Evolutionary conservation across 768 basidiomycete genomes (phyloP).

Genomic region (Panaeolus cyanescens): DNA sequence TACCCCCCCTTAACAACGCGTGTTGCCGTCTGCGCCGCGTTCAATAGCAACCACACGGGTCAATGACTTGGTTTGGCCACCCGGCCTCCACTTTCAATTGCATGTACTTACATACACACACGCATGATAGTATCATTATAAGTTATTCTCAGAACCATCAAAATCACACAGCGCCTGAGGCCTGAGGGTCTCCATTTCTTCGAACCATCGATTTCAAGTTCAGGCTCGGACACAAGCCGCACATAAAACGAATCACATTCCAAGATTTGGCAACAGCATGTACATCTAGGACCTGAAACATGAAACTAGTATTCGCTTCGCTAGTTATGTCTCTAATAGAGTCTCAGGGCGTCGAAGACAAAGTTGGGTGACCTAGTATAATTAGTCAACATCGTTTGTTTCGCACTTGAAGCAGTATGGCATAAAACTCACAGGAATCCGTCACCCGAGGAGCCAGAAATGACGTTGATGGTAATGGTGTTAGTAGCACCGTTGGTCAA

Average conservation of each 20-base stretch:
- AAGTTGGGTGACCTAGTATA: conserved; percentile 29
- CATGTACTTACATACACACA: too few species aligned
- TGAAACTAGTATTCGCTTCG: not conserved
- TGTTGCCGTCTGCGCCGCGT: not conserved
- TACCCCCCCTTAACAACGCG: not conserved
- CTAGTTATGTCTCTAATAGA: conserved; percentile 17
- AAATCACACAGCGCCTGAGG: too few species aligned
- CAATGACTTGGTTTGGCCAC: not conserved
- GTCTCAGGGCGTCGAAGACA: conserved; percentile 31
- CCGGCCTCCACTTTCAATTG: not conserved
- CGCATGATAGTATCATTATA: too few species aligned
- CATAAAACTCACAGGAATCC: conserved; percentile 28
- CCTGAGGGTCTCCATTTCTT: too few species aligned
- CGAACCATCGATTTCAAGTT: not conserved
- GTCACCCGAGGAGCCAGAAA: conserved; percentile 36
- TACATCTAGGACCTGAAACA: not conserved
- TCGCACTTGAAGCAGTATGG: not conserved
- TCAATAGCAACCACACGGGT: not conserved
- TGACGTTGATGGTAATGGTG: conserved; percentile 31
- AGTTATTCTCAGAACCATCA: too few species aligned
- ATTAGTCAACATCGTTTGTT: not conserved
- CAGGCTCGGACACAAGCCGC: not conserved
- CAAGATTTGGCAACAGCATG: not conserved
- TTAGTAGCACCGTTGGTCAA: conserved; percentile 26
- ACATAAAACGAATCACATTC: not conserved